Evolutionary conservation across 2,329 filamentous ascomycete species (phyloP).

Genomic region (Trichothecium sympodiale): DNA sequence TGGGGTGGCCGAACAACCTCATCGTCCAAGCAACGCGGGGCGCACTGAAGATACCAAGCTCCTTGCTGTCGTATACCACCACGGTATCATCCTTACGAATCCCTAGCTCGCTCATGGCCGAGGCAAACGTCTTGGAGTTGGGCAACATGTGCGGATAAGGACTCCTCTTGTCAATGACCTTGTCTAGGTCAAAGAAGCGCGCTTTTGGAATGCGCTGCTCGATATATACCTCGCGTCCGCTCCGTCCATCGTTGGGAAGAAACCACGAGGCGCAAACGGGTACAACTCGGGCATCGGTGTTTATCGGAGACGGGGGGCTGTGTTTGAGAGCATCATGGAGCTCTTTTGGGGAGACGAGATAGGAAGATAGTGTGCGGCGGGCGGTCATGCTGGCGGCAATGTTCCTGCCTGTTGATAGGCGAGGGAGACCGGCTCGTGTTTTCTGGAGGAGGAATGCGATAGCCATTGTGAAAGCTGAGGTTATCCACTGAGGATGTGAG

Average conservation of each 20-base stretch:
- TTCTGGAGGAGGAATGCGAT: slow-evolving; percentile 30
- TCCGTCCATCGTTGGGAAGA: slow-evolving; percentile 80
- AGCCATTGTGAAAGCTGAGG: slow-evolving; percentile 23
- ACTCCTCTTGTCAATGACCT: slow-evolving; percentile 74
- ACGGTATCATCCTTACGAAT: slow-evolving; percentile 80
- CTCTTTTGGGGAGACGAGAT: slow-evolving; percentile 77
- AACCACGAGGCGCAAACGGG: slow-evolving; percentile 94
- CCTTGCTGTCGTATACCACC: slow-evolving; percentile 87
- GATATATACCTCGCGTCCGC: slow-evolving; percentile 70
- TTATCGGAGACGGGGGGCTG: slow-evolving; percentile 69
- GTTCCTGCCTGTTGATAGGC: slow-evolving; percentile 20
- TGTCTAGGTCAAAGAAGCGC: slow-evolving; percentile 94
- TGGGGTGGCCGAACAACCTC: slow-evolving; percentile 75
- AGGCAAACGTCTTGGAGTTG: slow-evolving; percentile 65
- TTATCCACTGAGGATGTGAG: background rate
- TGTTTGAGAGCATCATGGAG: slow-evolving; percentile 71
- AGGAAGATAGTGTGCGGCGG: slow-evolving; percentile 53
- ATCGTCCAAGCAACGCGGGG: slow-evolving; percentile 92
- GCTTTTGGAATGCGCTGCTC: slow-evolving; percentile 77
- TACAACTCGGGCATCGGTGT: slow-evolving; percentile 71
- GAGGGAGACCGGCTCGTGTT: slow-evolving; percentile 24
- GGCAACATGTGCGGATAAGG: slow-evolving; percentile 97
- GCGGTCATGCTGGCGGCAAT: slow-evolving; percentile 14
- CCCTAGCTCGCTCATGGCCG: slow-evolving; percentile 80
- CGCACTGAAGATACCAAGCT: slow-evolving; percentile 88